phyloP scores from a whole-genome alignment of 352 stramenopile species.

The Pythium guiyangense region DNA sequence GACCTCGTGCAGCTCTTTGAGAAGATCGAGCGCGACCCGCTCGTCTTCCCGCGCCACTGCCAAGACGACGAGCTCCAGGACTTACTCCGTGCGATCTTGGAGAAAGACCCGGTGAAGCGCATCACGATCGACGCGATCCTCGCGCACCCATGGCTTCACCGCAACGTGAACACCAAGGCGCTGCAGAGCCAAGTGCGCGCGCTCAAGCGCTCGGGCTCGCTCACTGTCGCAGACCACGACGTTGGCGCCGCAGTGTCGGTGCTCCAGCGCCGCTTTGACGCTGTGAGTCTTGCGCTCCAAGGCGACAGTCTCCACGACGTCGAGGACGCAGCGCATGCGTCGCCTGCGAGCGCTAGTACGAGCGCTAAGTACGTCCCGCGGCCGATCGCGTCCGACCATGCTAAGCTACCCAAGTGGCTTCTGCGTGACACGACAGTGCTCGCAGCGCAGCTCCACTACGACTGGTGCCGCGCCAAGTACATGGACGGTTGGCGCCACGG shows the following conservation, averaged over 20 bases:
- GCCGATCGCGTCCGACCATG: constrained; percentile 28
- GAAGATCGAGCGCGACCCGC: constrained; percentile 71
- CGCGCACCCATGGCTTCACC: constrained; percentile 67
- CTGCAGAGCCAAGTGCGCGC: constrained; percentile 36
- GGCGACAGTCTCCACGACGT: neutral
- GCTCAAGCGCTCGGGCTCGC: constrained; percentile 27
- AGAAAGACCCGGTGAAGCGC: constrained; percentile 71
- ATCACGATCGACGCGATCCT: constrained; percentile 64
- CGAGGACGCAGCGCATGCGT: neutral
- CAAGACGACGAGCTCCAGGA: constrained; percentile 56
- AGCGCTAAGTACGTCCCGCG: constrained; percentile 38
- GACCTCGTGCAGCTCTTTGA: constrained; percentile 88
- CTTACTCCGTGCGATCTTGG: constrained; percentile 61
- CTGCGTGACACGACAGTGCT: constrained; percentile 23
- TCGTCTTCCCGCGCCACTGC: constrained; percentile 43
- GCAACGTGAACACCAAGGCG: constrained; percentile 47
- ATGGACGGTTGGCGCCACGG: constrained; percentile 41
- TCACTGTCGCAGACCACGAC: constrained; percentile 43
- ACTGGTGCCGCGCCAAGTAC: constrained; percentile 56
- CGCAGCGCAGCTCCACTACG: constrained; percentile 56
- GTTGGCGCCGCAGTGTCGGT: constrained; percentile 49
- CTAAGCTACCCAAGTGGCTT: constrained; percentile 31
- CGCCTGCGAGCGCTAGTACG: too few relatives aligned
- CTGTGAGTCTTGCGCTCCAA: constrained; percentile 20
- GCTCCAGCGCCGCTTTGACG: constrained; percentile 42